A percentile compares a stretch with the other conserved stretches of the same genome.
phyloP scores from a whole-genome alignment of 306 rosid species.

The Luffa acutangula region DNA sequence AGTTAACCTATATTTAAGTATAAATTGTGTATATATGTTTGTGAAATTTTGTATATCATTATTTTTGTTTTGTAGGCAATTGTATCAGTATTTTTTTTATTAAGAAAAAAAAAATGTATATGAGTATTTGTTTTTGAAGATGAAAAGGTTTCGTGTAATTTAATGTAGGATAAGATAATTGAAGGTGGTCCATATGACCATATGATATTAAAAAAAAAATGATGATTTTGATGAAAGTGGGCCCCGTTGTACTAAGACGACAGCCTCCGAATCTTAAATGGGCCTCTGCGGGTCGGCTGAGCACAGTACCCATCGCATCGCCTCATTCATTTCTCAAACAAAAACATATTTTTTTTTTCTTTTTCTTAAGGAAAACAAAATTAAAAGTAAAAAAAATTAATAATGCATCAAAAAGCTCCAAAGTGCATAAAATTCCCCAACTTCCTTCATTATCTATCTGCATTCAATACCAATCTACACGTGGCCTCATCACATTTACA shows the following conservation, averaged over 20 bases:
- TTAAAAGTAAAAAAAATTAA: background rate
- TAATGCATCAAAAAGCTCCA: background rate
- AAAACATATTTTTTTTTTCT: background rate
- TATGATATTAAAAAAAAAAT: background rate
- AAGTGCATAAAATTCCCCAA: background rate
- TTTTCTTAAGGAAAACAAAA: background rate
- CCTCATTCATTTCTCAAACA: background rate
- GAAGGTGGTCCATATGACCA: background rate
- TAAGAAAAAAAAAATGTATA: no score
- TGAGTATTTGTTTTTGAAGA: no score
- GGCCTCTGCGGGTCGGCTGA: background rate
- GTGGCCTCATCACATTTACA: background rate
- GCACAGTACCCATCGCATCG: background rate
- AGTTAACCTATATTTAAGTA: no score
- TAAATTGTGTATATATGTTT: no score
- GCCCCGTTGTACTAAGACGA: background rate
- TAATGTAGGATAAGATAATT: background rate
- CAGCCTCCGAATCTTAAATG: conserved; percentile 3
- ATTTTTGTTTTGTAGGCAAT: no score
- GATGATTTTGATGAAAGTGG: background rate
- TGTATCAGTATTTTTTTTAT: no score
- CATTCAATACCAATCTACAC: background rate
- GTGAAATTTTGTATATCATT: no score
- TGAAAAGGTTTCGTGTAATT: no score
- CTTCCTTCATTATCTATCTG: background rate